Evolutionary conservation across 83 land plant genomes (phyloP).

Genomic region (Thuja plicata): DNA sequence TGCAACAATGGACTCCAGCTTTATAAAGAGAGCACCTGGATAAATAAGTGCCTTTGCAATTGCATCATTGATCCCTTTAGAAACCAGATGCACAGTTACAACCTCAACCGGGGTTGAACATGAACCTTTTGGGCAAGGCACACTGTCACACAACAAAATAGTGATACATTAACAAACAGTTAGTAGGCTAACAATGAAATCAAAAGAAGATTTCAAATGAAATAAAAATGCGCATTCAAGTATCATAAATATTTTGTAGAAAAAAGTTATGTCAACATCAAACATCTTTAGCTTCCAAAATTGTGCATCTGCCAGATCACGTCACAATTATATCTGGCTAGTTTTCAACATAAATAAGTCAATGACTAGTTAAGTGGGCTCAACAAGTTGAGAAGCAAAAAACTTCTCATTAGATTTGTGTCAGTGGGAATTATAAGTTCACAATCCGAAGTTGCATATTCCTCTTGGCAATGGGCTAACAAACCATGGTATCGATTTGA

Average conservation of each 20-base stretch:
- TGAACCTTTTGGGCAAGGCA: conserved; percentile 12
- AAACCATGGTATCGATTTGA: too few relatives aligned
- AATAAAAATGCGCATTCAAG: neutral
- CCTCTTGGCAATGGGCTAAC: neutral
- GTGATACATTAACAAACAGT: neutral
- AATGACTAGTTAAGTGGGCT: neutral
- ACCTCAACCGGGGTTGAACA: conserved; percentile 11
- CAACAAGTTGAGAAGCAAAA: neutral
- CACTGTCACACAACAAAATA: conserved; percentile 2
- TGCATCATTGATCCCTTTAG: neutral
- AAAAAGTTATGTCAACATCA: neutral
- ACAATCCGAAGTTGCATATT: neutral
- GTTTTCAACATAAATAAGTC: neutral
- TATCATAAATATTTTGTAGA: neutral
- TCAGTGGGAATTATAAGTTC: neutral
- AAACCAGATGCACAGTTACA: conserved; percentile 11
- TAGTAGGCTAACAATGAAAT: neutral
- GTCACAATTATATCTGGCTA: neutral
- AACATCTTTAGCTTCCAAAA: neutral
- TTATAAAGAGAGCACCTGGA: conserved; percentile 8
- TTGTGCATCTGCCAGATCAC: neutral
- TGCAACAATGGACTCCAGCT: conserved; percentile 10
- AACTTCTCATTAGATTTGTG: neutral
- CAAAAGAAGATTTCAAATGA: neutral
- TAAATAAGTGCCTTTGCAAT: conserved; percentile 5